Evolutionary conservation across 176 grass and related monocot species (phyloP).

Genomic region (Hsuehochloa calcarea): DNA sequence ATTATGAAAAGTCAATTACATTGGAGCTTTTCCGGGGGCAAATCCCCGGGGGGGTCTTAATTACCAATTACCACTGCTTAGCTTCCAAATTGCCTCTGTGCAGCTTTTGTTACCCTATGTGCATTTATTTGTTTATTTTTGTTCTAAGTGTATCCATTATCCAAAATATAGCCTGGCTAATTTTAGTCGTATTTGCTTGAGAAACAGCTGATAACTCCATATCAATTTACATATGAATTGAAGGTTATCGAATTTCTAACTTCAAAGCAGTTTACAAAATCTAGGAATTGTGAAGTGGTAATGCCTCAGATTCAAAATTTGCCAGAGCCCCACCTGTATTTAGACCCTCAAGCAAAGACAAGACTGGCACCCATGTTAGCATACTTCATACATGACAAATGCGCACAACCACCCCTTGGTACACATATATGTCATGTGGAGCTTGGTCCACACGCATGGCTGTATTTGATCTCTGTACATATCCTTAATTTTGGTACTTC

Average conservation of each 20-base stretch:
- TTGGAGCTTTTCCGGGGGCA: too few relatives aligned
- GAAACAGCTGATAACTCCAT: background rate
- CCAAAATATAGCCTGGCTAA: background rate
- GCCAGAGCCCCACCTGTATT: background rate
- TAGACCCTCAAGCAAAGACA: background rate
- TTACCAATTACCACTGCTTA: background rate
- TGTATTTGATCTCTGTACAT: slow-evolving; percentile 14
- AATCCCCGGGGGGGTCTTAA: too few relatives aligned
- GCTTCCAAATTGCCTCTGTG: too few relatives aligned
- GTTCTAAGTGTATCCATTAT: background rate
- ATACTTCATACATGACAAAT: too few relatives aligned
- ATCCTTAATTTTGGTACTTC: slow-evolving; percentile 17
- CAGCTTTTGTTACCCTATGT: background rate
- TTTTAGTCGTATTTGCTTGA: background rate
- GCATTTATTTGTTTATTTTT: background rate
- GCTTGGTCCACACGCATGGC: too few relatives aligned
- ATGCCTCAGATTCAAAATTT: background rate
- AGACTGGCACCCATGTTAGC: too few relatives aligned
- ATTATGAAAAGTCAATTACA: too few relatives aligned
- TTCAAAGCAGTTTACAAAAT: slow-evolving; percentile 1
- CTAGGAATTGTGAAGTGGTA: background rate
- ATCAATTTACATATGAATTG: background rate
- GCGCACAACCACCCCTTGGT: too few relatives aligned
- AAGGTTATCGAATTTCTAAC: background rate
- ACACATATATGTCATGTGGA: background rate